Conservation (phyloP, 225 moss, liverwort and hornwort genomes). For the Pleurozium schreberi region DNA sequence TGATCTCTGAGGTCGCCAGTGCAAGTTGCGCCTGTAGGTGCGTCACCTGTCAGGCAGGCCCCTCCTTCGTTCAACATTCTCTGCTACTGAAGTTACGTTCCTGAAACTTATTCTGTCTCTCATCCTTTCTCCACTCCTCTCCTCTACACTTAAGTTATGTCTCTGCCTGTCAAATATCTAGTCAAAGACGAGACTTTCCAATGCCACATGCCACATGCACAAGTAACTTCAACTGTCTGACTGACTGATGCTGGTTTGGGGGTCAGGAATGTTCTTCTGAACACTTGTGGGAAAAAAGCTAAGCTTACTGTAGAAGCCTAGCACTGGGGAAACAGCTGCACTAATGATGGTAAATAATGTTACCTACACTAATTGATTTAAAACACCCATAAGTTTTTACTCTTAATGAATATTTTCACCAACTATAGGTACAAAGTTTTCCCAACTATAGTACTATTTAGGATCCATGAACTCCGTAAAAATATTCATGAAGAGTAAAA, state of each 20-base stretch:
- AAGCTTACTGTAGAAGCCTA: neutral
- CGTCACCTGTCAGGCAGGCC: slow-evolving; percentile 55
- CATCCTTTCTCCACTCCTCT: neutral
- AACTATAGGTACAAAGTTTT: too few relatives aligned
- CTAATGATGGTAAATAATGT: too few relatives aligned
- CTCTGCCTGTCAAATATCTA: neutral
- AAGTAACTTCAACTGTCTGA: neutral
- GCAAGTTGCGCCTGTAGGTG: slow-evolving; percentile 81
- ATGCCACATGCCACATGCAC: neutral
- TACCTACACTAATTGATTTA: too few relatives aligned
- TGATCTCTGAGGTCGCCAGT: slow-evolving; percentile 72
- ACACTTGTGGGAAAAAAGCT: neutral
- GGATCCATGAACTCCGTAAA: too few relatives aligned
- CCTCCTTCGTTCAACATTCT: slow-evolving; percentile 33
- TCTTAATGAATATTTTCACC: too few relatives aligned
- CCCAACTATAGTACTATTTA: too few relatives aligned
- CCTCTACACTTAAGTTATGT: neutral
- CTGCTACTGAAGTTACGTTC: neutral
- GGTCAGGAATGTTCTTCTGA: neutral
- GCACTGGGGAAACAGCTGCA: neutral
- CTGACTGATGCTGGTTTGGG: neutral
- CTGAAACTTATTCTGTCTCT: neutral
- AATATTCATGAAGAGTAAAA: too few relatives aligned
- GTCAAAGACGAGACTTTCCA: neutral
- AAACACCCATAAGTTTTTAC: too few relatives aligned